Percentiles rank a stretch among this genome's conserved stretches.
phyloP scores from a whole-genome alignment of 75 land plant genomes.

The Picea sitchensis region DNA sequence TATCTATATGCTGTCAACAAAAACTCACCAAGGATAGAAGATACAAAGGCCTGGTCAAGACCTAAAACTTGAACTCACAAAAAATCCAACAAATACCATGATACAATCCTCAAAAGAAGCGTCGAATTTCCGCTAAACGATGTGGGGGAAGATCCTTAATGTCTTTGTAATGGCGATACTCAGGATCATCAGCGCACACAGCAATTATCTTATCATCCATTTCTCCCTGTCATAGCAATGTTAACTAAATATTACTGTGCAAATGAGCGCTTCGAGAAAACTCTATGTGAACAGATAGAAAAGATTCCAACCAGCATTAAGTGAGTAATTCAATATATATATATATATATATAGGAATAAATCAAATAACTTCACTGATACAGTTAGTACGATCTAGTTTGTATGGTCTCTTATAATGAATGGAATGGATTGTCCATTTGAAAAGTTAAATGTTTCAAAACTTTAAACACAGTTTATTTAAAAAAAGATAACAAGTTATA shows the following conservation, averaged over 20 bases:
- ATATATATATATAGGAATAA: background rate
- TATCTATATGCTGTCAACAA: conserved; percentile 42
- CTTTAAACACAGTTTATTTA: too few species aligned
- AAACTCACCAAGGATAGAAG: background rate
- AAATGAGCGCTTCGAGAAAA: too few species aligned
- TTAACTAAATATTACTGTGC: too few species aligned
- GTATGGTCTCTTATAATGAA: too few species aligned
- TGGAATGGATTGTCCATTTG: too few species aligned
- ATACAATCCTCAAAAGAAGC: conserved; percentile 62
- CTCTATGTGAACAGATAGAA: too few species aligned
- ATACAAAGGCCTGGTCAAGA: background rate
- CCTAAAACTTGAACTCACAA: background rate
- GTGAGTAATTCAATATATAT: too few species aligned
- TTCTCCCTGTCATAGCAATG: conserved; percentile 41
- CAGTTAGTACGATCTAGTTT: too few species aligned
- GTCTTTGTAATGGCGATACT: conserved; percentile 41
- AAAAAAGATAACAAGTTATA: too few species aligned
- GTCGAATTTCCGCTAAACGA: conserved; percentile 41
- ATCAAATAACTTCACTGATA: too few species aligned
- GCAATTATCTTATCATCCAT: conserved; percentile 53
- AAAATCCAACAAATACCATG: background rate
- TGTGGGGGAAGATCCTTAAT: conserved; percentile 61
- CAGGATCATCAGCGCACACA: conserved; percentile 51
- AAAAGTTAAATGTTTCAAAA: too few species aligned
- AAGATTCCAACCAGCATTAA: too few species aligned